phyloP scores from a whole-genome alignment of 2,329 filamentous ascomycete species.

The Anisogramma anomala region DNA sequence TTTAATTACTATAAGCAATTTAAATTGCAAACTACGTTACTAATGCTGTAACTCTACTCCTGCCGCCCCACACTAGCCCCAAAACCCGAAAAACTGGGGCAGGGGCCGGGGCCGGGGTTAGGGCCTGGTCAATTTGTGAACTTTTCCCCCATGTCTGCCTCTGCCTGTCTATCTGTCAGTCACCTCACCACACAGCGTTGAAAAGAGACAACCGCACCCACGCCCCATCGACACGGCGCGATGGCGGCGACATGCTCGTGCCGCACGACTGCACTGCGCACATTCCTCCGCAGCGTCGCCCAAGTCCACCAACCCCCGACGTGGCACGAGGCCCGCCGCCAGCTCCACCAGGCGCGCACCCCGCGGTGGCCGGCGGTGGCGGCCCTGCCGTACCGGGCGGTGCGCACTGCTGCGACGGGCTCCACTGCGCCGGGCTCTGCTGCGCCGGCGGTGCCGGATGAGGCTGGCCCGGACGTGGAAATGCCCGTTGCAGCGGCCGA shows the following conservation, averaged over 20 bases:
- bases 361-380: background rate
- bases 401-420: background rate
- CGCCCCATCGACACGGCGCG: background rate
- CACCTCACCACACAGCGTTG: too few species aligned
- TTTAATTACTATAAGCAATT: too few species aligned
- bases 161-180: too few species aligned
- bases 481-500: background rate
- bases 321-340: slow-evolving; percentile 1
- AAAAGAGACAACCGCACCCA: too few species aligned
- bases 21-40: too few species aligned
- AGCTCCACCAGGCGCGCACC: background rate
- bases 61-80: too few species aligned
- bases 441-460: background rate
- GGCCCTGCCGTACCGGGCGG: background rate
- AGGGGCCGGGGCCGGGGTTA: too few species aligned
- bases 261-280: slow-evolving; percentile 31
- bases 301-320: slow-evolving; percentile 24
- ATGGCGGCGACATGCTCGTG: slow-evolving; percentile 29
- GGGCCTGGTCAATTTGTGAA: too few species aligned
- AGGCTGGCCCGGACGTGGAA: background rate
- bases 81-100: too few species aligned
- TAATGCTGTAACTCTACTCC: too few species aligned
- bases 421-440: background rate
- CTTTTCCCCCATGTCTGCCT: too few species aligned
- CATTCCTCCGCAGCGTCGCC: slow-evolving; percentile 37